Evolutionary conservation across 1,139 yeast species (phyloP), one percentile per base, ranked within the genome.

Genomic region (Lodderomyces metapsilosis): DNA sequence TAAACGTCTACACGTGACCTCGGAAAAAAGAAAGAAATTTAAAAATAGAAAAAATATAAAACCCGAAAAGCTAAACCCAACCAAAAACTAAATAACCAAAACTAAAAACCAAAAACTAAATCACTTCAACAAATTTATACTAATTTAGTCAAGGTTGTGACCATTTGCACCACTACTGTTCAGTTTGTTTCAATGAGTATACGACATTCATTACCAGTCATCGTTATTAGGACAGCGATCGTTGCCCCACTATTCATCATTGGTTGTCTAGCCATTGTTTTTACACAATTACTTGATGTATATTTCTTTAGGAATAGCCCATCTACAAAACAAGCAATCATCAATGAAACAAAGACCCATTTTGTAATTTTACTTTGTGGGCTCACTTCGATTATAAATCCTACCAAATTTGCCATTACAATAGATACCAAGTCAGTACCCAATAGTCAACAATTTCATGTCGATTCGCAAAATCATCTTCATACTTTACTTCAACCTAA

Each of bases 281-380:
- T 58, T 38, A 62, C 79, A 3, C 83, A 80, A 51, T 38, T 57
- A 11, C 46, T 74, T 7, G 71, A 75, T 4, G 34, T 57, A 8
- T 10, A 52, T 5, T 15, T 73, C 7, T 62, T 69, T 41, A 23
- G 17, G 5, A 48, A 49, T 17, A 51, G 58, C 33, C 58, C 68
- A 3, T 56, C 54, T 12, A 53, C 59, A 36, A 52, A 59, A 34
- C 68, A 71, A 41, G 68, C 70, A 10, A 50, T 66, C 42, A 55
- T 78, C 35, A 65, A 71, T 43, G 59, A 63, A 34, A 78, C 85
- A 20, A 81, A 80, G 56, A 59, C 58, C 20, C 71, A 73, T 39
- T 82, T 81, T 48, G 58, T 82, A 30, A 64, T 67, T 11, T 53
- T 80, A 38, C 58, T 81, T 32, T 63, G 76, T 1, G 68, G 71